Conservation (phyloP, 2,329 filamentous ascomycete genomes). For the Colletotrichum gloeosporioides region DNA sequence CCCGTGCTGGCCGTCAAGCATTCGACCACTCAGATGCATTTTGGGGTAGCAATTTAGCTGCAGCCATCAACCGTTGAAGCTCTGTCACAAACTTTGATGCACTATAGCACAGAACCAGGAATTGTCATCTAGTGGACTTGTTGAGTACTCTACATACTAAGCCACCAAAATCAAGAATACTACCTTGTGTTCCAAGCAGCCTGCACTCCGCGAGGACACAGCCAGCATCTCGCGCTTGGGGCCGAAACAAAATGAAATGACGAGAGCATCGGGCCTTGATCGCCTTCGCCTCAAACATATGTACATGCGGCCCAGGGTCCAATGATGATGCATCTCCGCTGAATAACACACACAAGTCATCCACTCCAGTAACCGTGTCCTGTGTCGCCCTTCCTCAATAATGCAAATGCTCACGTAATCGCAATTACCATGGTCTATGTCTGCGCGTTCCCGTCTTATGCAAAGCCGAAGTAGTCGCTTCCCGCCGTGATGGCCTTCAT, state of each 20-base stretch:
- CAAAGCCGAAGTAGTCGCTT: slow-evolving; percentile 97
- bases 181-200: not conserved
- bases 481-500: slow-evolving; percentile 98
- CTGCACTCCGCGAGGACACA: slow-evolving; percentile 14
- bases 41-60: not conserved
- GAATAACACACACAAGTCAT: slow-evolving; percentile 3
- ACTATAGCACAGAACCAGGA: not conserved
- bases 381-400: slow-evolving; percentile 9
- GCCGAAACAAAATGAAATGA: not conserved
- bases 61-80: not conserved
- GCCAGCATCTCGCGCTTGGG: not conserved
- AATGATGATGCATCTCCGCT: not conserved
- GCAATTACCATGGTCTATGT: slow-evolving; percentile 14
- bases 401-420: slow-evolving; percentile 19
- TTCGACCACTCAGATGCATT: not conserved
- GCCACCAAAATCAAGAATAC: not conserved
- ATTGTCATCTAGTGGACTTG: not conserved
- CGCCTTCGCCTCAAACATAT: not conserved
- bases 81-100: not conserved
- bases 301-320: slow-evolving; percentile 2
- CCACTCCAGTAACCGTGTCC: slow-evolving; percentile 2
- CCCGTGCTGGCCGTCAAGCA: not conserved
- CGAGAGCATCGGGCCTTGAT: not conserved
- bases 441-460: slow-evolving; percentile 56
- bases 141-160: slow-evolving; percentile 14